Conservation (phyloP, 805 yeast species). For the Pichia rugopelliculosa region DNA sequence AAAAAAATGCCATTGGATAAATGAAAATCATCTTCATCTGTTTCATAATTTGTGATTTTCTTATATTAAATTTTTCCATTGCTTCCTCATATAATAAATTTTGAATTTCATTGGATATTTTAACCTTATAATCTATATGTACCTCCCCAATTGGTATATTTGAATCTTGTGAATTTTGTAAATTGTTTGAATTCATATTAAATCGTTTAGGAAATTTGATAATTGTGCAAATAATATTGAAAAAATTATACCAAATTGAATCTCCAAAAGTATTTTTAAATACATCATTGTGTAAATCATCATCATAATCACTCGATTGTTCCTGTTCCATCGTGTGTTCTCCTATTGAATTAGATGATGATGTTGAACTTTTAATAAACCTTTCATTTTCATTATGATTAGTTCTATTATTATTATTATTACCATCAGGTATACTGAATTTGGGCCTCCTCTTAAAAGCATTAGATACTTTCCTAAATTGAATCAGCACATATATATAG, state of each 20-base stretch:
- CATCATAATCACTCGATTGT: neutral
- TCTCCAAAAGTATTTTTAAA: constrained; percentile 18
- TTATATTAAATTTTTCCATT: constrained; percentile 49
- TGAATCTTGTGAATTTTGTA: too few species aligned
- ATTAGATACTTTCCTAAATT: constrained; percentile 41
- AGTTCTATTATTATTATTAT: neutral
- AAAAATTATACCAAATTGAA: constrained; percentile 27
- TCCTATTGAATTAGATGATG: too few species aligned
- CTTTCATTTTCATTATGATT: neutral
- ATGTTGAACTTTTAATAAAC: too few species aligned
- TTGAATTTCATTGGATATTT: constrained; percentile 27
- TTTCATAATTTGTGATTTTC: constrained; percentile 61
- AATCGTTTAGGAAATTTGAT: too few species aligned
- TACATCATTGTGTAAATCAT: constrained; percentile 2
- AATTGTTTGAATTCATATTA: too few species aligned
- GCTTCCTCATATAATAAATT: constrained; percentile 48
- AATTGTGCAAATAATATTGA: constrained; percentile 10
- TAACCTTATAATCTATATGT: neutral
- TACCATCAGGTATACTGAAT: neutral
- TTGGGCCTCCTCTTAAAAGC: neutral
- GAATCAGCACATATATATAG: constrained; percentile 62
- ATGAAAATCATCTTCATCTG: constrained; percentile 76
- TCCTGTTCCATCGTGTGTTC: too few species aligned
- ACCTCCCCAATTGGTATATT: neutral
- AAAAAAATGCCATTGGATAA: constrained; percentile 75